Evolutionary conservation across 169 alveolate species (phyloP).

Genomic region (Plasmodium cynomolgi): DNA sequence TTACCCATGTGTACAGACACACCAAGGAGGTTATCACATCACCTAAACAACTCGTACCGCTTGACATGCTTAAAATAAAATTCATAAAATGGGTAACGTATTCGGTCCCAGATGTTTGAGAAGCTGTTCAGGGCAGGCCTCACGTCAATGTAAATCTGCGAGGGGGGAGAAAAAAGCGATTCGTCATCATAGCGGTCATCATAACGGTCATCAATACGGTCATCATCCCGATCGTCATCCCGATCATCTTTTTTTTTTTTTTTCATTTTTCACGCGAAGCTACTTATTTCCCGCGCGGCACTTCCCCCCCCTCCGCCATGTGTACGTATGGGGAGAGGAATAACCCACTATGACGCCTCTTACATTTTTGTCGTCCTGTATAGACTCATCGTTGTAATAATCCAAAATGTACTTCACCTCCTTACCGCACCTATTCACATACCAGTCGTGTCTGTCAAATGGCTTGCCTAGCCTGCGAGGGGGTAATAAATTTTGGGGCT

Average conservation of each 20-base stretch:
- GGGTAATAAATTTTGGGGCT: not conserved
- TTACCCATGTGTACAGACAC: not conserved
- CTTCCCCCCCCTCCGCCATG: not conserved
- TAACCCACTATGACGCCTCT: not conserved
- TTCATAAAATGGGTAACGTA: slow-evolving; percentile 75
- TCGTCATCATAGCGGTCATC: too few species aligned
- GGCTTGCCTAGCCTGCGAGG: slow-evolving; percentile 82
- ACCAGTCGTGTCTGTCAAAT: slow-evolving; percentile 92
- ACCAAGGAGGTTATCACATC: not conserved
- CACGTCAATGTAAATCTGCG: slow-evolving; percentile 82
- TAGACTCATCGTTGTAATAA: slow-evolving; percentile 88
- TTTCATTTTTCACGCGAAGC: not conserved
- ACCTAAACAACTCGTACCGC: slow-evolving; percentile 29
- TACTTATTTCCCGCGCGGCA: not conserved
- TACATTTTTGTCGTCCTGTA: slow-evolving; percentile 78
- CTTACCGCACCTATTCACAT: slow-evolving; percentile 85
- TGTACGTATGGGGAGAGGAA: not conserved
- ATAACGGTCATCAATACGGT: too few species aligned
- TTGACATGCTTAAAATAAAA: slow-evolving; percentile 47
- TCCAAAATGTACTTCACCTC: slow-evolving; percentile 88
- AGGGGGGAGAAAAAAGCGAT: not conserved
- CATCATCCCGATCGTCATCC: too few species aligned
- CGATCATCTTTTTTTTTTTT: too few species aligned
- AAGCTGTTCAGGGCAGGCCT: slow-evolving; percentile 86
- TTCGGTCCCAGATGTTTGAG: slow-evolving; percentile 79